Base-by-base conservation (phyloP, 106 monocot species). In the Apostasia ramifera region DNA sequence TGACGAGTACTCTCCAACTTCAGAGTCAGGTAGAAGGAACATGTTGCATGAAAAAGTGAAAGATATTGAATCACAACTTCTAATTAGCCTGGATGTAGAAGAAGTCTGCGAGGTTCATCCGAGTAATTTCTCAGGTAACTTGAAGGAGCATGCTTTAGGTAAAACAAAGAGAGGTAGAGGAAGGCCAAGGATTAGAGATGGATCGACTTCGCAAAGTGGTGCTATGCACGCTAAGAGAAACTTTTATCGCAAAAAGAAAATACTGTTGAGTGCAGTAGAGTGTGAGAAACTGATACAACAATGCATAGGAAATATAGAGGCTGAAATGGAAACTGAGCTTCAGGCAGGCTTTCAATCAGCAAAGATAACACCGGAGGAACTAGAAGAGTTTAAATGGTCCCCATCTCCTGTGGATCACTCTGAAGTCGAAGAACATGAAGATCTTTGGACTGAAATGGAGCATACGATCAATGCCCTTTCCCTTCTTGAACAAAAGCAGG, bases 361-460 rank as follows among this genome's bases (percentile, higher is more conserved):
- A 57, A 47, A 66, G n/a, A 12, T 15, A 55, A 26, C 54, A 46
- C 40, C 45, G n/a, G 47, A 51, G 10, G 71, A 80, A 74, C 40
- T 15, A 53, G 60, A 80, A 59, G 67, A 85, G 55, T 82, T 84
- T 63, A 82, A 60, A 6, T 87, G 87, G 91, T 60, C 67, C 55
- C 47, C 84, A 55, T 37, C 64, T 59, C 15, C 26, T 40, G 66
- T 72, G 64, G 44, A 40, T 39, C 65, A 74, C 67, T 13, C n/a
- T 44, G 74, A 82, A 71, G 60, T 60, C 56, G 70, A 73, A 47
- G 82, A 88, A 51, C 66, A 85, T 71, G 87, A 82, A 75, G 82
- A 84, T n/a, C 71, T 92, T 44, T 92, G 87, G 87, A 81, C 81
- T 66, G 85, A 92, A 71, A 87, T 84, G 91, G 87, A 92, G 37